Base-by-base conservation (phyloP, 2,329 filamentous ascomycete genomes). In the Calonectria pseudoturangicola region DNA sequence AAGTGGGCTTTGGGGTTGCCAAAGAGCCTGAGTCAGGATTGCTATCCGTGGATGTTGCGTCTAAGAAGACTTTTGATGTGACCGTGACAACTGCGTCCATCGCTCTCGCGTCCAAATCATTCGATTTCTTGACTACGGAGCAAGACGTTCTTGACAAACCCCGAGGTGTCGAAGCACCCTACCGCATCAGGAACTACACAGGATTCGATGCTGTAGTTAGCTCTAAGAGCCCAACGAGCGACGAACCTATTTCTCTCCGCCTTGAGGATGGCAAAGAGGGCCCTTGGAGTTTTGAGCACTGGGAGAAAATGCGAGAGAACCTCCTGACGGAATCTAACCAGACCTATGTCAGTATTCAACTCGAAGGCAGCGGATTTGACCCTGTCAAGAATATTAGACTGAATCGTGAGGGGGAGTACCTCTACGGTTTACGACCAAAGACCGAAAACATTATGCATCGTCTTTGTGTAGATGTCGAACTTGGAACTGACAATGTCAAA, bases 281-380 rank as follows among this genome's bases (percentile, higher is more conserved):
- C 2, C 95, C 96, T 1, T 99, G 97, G 97, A 93, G 95, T 76
- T 99, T 99, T 75, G 97, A 99, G 84, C 95, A 98, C 77, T 97
- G 96, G 86, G 96, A 95, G 76, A 97, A 97, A 79, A 98, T 98
- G 89, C 94, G 97, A 84, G 97, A 99, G 84, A 98, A 94, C 63
- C 88, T 99, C 7, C 92, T 95, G 6, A 93, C 95, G 0, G 97
- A 99, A 81, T 94, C 92, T 9, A 93, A 92, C 72, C 92, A 93
- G 64, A 94, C 95, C 28, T 88, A 94, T 75, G 94, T 99, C 48
- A 92, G 94, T 15, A 90, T 98, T 41, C 92, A 93, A 72, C 90
- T 99, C 1, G 95, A 99, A 81, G 95, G 95, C 47, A 98, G 96
- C 80, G 97, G 96, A 0, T 99, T 99, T 79, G 96, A 99, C 77